Conservation (phyloP, 2,329 filamentous ascomycete species). For the Tolypocladium ophioglossoides region DNA sequence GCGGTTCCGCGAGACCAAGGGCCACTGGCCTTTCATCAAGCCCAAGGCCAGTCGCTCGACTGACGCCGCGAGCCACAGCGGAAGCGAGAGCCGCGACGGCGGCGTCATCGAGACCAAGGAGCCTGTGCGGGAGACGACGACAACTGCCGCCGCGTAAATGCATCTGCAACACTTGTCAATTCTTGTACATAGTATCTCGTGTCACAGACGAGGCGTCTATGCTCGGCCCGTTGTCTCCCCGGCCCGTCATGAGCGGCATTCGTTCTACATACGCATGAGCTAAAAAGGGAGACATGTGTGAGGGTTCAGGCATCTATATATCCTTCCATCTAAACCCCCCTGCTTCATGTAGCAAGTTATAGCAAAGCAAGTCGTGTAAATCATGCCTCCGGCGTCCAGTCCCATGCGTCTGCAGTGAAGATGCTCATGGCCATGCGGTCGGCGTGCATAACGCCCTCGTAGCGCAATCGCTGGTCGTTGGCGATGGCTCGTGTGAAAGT, state of each 20-base stretch:
- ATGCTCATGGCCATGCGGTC: slow-evolving; percentile 40
- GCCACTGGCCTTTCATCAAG: slow-evolving; percentile 36
- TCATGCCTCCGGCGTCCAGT: slow-evolving; percentile 45
- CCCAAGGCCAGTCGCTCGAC: slow-evolving; percentile 13
- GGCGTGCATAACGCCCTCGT: slow-evolving; percentile 36
- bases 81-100: slow-evolving; percentile 15
- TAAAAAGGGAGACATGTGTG: not conserved
- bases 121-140: slow-evolving; percentile 15
- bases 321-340: not conserved
- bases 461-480: slow-evolving; percentile 37
- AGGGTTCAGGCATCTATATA: not conserved
- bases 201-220: not conserved
- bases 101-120: slow-evolving; percentile 13
- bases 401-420: slow-evolving; percentile 47
- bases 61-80: slow-evolving; percentile 9
- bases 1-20: slow-evolving; percentile 53
- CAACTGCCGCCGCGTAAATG: slow-evolving; percentile 5
- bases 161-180: not conserved
- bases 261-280: not conserved
- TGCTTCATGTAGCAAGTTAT: not conserved
- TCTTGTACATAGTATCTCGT: not conserved
- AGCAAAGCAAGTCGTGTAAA: not conserved
- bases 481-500: slow-evolving; percentile 40
- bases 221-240: not conserved
- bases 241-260: not conserved